phyloP scores from a whole-genome alignment of 176 grass and related monocot genomes.

The Oryza rufipogon region DNA sequence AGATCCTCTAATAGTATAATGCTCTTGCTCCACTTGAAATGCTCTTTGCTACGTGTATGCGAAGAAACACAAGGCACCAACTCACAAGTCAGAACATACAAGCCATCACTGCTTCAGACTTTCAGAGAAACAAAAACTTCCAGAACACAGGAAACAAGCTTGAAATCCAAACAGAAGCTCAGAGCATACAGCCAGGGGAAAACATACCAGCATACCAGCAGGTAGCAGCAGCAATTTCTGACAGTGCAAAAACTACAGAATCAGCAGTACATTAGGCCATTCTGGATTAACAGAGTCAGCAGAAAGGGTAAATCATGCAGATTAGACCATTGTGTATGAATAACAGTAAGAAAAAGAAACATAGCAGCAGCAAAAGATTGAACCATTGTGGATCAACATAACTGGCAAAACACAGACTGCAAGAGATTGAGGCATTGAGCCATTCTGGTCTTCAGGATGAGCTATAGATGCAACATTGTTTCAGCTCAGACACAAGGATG shows the following conservation, averaged over 20 bases:
- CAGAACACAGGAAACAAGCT: neutral
- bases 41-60: conserved; percentile 7
- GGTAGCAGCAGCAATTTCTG: conserved; percentile 5
- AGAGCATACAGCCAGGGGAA: neutral
- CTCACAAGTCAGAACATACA: conserved; percentile 11
- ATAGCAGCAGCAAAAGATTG: conserved; percentile 1
- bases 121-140: conserved; percentile 13
- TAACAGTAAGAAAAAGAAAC: neutral
- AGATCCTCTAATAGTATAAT: conserved; percentile 28
- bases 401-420: neutral
- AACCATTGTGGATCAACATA: conserved; percentile 4
- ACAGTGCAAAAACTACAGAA: neutral
- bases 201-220: neutral
- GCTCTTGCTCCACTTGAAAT: neutral
- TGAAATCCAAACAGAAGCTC: neutral
- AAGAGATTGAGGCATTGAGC: neutral
- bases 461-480: neutral
- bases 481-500: conserved; percentile 6
- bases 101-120: neutral
- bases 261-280: neutral
- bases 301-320: neutral
- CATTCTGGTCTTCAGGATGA: conserved; percentile 14
- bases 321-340: conserved; percentile 8
- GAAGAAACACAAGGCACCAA: conserved; percentile 32
- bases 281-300: conserved; percentile 9